phyloP scores from a whole-genome alignment of 768 basidiomycete species.

The Ramaria rubella region DNA sequence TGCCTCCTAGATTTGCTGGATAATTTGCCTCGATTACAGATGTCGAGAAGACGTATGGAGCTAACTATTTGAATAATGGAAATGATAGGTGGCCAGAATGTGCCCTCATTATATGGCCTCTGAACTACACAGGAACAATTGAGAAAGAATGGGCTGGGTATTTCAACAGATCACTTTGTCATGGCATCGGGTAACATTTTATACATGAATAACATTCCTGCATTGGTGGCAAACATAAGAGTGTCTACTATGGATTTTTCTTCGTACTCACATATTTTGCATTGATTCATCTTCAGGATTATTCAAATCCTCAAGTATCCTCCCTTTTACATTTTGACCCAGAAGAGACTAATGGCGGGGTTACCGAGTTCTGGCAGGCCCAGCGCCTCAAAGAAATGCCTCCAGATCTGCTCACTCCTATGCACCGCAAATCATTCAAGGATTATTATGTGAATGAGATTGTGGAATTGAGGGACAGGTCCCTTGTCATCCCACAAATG shows the following conservation, averaged over 20 bases:
- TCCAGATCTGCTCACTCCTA: constrained; percentile 12
- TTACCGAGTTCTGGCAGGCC: neutral
- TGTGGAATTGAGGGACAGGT: neutral
- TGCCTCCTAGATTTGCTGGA: neutral
- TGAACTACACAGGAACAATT: neutral
- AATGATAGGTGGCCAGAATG: neutral
- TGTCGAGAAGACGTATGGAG: neutral
- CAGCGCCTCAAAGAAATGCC: neutral
- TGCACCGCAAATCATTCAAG: constrained; percentile 6
- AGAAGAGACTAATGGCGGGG: neutral
- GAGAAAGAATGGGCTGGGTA: neutral
- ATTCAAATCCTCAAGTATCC: neutral
- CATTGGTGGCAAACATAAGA: neutral
- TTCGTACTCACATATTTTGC: neutral
- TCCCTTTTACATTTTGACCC: neutral
- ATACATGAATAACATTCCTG: neutral
- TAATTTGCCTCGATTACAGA: neutral
- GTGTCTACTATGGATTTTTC: neutral
- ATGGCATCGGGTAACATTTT: neutral
- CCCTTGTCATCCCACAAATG: constrained; percentile 2
- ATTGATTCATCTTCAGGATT: neutral
- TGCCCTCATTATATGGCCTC: neutral
- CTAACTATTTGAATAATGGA: neutral
- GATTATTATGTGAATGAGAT: constrained; percentile 19
- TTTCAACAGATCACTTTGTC: neutral